Evolutionary conservation across 2,329 filamentous ascomycete genomes (phyloP), one percentile per base, ranked within the genome.

Genomic region (Coniochaeta pulveracea): DNA sequence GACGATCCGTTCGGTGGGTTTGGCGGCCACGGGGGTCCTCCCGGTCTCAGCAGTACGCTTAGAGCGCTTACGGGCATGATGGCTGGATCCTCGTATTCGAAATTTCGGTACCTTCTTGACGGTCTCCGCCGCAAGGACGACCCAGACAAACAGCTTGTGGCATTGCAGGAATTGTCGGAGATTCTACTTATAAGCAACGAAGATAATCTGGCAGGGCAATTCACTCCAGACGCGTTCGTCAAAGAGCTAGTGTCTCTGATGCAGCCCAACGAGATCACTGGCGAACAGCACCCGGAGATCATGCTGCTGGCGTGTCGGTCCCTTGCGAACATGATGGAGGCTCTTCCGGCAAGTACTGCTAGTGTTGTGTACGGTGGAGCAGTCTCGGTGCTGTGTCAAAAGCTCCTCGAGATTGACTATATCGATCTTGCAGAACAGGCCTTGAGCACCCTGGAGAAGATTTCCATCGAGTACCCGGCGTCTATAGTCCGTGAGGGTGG

Each of bases 341-440:
- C 89, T 17, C 64, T 98, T 19, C 88, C 91, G 14, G 80, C 85
- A 21, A 89, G 89, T 37, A 91, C 91, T 31, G 84, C 86, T 10
- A 95, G 93, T 52, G 86, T 98, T 10, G 91, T 96, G 4, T 96
- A 96, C 52, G 89, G 88, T n/a, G 85, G 86, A 32, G 91, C 91
- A 21, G 91, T 98, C 5, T 88, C 91, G 3, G 78, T 98, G 10
- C 64, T 98, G 17, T 96, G 91, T 59, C 84, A 89, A 51, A 98
- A 96, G 58, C 67, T 98, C 19, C 67, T 96, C 39, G 88, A 96
- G 57, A 96, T 96, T 28, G 81, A 89, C 40, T 98, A 89, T 55
- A 98, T 98, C 52, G 91, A 98, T 55, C 67, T 98, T 34, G 93
- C 93, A 23, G 91, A 98, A 59, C 93, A 98, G 61, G 86, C 91